Percentiles rank a stretch among this genome's conserved stretches.
Evolutionary conservation across 1,284 basidiomycete species (phyloP).

Genomic region (Neolentinus lepideus): DNA sequence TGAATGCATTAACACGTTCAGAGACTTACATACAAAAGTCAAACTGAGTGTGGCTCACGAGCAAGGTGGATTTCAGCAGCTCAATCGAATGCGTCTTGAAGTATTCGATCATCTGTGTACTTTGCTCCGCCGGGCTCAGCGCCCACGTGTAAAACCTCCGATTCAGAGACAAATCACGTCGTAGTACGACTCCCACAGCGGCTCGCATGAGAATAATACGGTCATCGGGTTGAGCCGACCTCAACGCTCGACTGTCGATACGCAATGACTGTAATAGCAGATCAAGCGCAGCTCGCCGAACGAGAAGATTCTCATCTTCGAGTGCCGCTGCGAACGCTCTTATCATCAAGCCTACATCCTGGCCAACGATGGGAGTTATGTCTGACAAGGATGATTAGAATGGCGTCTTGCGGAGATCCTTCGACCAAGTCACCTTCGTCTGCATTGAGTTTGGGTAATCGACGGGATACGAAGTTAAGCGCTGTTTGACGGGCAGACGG

Average conservation of each 20-base stretch:
- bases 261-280: conserved; percentile 71
- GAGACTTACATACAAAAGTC: conserved; percentile 3
- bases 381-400: conserved; percentile 33
- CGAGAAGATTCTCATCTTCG: conserved; percentile 85
- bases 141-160: conserved; percentile 93
- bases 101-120: conserved; percentile 66
- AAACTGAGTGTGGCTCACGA: conserved; percentile 31
- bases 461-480: conserved; percentile 79
- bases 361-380: conserved; percentile 67
- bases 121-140: conserved; percentile 74
- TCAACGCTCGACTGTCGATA: conserved; percentile 65
- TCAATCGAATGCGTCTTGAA: conserved; percentile 64
- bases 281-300: conserved; percentile 78
- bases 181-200: conserved; percentile 77
- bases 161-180: conserved; percentile 90
- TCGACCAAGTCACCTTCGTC: conserved; percentile 50
- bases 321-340: conserved; percentile 85
- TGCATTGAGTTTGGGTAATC: conserved; percentile 63
- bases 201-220: conserved; percentile 73
- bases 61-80: conserved; percentile 62
- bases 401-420: conserved; percentile 5
- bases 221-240: conserved; percentile 59
- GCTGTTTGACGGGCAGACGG: conserved; percentile 82
- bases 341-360: conserved; percentile 89
- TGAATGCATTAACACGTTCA: conserved; percentile 18